Evolutionary conservation across 2,329 filamentous ascomycete species (phyloP).

Genomic region (Sarocladium oryzae): DNA sequence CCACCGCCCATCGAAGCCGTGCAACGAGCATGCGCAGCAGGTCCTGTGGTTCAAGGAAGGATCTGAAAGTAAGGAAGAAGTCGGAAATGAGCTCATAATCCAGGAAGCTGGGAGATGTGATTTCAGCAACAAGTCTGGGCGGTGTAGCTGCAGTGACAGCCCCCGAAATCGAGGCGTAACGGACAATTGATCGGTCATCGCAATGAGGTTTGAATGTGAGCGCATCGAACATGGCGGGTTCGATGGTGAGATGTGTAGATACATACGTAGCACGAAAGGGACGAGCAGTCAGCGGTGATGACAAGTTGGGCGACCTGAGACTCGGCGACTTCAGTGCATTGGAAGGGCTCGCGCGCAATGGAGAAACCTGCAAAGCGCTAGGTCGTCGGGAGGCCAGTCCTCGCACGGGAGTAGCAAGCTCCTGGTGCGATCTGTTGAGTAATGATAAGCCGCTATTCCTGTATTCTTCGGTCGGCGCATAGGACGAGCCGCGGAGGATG

Average conservation of each 20-base stretch:
- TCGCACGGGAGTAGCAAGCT: slow-evolving; percentile 23
- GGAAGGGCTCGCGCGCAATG: slow-evolving; percentile 22
- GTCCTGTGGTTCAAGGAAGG: slow-evolving; percentile 72
- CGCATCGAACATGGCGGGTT: slow-evolving; percentile 74
- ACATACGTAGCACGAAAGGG: slow-evolving; percentile 39
- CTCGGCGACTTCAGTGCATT: not conserved
- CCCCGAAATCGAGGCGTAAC: slow-evolving; percentile 64
- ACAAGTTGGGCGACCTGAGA: slow-evolving; percentile 17
- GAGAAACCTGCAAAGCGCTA: slow-evolving; percentile 31
- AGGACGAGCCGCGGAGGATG: slow-evolving; percentile 73
- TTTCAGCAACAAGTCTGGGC: slow-evolving; percentile 86
- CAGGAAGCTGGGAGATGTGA: slow-evolving; percentile 90
- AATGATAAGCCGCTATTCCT: slow-evolving; percentile 54
- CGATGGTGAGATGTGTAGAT: slow-evolving; percentile 46
- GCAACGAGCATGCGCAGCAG: slow-evolving; percentile 80
- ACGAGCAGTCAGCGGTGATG: slow-evolving; percentile 34
- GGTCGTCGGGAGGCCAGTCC: slow-evolving; percentile 27
- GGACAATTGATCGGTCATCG: slow-evolving; percentile 75
- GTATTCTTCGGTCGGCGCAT: slow-evolving; percentile 67
- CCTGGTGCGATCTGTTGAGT: slow-evolving; percentile 29
- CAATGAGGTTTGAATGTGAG: slow-evolving; percentile 72
- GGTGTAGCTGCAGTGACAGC: slow-evolving; percentile 86
- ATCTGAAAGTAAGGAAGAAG: slow-evolving; percentile 92
- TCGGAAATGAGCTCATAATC: slow-evolving; percentile 97
- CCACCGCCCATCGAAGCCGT: slow-evolving; percentile 79